phyloP scores from a whole-genome alignment of 352 stramenopile genomes.

The Phytophthora pseudosyringae region DNA sequence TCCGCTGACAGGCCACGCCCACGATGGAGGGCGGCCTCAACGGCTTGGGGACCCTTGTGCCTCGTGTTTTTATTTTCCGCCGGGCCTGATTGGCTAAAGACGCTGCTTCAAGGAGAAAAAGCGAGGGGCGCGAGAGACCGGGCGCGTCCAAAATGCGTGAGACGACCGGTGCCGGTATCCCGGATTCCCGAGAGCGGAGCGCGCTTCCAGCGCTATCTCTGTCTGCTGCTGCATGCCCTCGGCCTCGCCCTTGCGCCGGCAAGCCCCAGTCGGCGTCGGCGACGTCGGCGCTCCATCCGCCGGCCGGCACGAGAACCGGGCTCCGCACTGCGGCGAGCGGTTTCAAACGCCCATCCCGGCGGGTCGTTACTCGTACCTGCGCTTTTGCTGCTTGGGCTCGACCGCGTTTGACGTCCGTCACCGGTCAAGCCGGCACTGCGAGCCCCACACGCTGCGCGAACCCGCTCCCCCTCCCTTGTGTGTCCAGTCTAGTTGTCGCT shows the following conservation, averaged over 20 bases:
- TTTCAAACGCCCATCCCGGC: slow-evolving; percentile 11
- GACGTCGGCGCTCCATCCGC: background rate
- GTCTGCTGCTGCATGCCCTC: background rate
- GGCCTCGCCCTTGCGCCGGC: too few relatives aligned
- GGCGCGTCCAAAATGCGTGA: background rate
- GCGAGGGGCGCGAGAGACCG: slow-evolving; percentile 9
- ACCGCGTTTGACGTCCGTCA: slow-evolving; percentile 8
- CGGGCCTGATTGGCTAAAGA: slow-evolving; percentile 34
- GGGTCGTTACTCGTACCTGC: background rate
- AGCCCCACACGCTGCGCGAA: background rate
- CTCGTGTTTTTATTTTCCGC: slow-evolving; percentile 33
- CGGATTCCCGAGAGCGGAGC: too few relatives aligned
- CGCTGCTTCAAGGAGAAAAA: slow-evolving; percentile 29
- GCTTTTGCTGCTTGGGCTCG: slow-evolving; percentile 1
- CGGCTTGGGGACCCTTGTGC: slow-evolving; percentile 12
- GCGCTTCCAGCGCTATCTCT: background rate
- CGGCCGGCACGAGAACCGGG: background rate
- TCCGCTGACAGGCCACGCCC: too few relatives aligned
- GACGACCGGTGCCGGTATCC: slow-evolving; percentile 1
- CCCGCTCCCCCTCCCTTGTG: background rate
- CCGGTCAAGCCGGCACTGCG: background rate
- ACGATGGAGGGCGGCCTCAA: background rate
- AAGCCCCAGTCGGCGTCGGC: background rate
- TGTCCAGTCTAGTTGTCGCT: background rate
- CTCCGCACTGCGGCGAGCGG: slow-evolving; percentile 1